Conservation (phyloP, 768 basidiomycete genomes). For the Mycena vulgaris region DNA sequence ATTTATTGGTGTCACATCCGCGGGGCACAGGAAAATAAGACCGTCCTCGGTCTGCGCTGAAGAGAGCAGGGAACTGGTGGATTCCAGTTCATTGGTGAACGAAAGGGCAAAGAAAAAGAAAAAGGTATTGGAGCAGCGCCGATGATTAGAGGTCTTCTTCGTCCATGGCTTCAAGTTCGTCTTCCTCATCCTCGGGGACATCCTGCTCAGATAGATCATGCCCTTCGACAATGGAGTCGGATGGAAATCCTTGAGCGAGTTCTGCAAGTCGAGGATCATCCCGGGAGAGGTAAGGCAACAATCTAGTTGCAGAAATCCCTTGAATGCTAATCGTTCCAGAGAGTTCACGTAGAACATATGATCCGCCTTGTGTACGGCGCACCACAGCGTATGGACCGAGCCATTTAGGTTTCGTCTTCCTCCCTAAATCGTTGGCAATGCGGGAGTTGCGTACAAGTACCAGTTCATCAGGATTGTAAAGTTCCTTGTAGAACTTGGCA, state of each 20-base stretch:
- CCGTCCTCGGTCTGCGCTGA: neutral
- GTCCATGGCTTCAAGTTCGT: no score
- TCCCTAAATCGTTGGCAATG: neutral
- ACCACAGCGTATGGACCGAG: conserved; percentile 19
- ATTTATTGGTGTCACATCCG: conserved; percentile 3
- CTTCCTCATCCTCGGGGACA: no score
- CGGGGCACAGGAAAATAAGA: conserved; percentile 15
- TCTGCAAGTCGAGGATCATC: neutral
- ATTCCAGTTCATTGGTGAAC: no score
- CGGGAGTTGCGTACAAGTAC: neutral
- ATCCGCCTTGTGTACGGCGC: conserved; percentile 7
- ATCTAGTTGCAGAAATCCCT: neutral
- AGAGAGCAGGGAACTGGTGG: neutral
- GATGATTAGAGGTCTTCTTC: no score
- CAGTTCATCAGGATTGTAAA: neutral
- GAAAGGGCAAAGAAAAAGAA: no score
- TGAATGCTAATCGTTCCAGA: conserved; percentile 15
- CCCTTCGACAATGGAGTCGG: neutral
- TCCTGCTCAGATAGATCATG: no score
- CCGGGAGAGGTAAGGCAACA: conserved; percentile 5
- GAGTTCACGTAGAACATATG: conserved; percentile 15
- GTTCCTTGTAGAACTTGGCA: neutral
- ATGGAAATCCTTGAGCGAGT: neutral
- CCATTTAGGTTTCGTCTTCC: neutral
- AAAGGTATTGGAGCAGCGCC: no score